Evolutionary conservation across 345 rosid genomes (phyloP).

Genomic region (Arabidopsis thaliana): TAIR10.1 NC_003074.8:495001-495500

Average conservation of each 20-base stretch:
- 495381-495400: slow-evolving; percentile 29
- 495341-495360: neutral
- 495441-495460: slow-evolving; percentile 2
- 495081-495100: too few relatives aligned
- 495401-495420: slow-evolving; percentile 25
- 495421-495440: slow-evolving; percentile 8
- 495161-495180: too few relatives aligned
- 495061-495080: neutral
- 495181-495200: neutral
- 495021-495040: neutral
- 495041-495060: neutral
- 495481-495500: neutral
- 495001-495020: slow-evolving; percentile 14
- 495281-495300: slow-evolving; percentile 27
- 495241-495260: neutral
- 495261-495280: neutral
- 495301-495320: neutral
- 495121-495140: too few relatives aligned
- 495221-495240: too few relatives aligned
- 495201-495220: too few relatives aligned
- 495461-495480: neutral
- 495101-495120: too few relatives aligned
- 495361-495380: slow-evolving; percentile 17
- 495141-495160: too few relatives aligned
- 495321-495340: slow-evolving; percentile 30